Conservation (phyloP, 2,329 filamentous ascomycete species). For the Fusarium oxysporum region DNA sequence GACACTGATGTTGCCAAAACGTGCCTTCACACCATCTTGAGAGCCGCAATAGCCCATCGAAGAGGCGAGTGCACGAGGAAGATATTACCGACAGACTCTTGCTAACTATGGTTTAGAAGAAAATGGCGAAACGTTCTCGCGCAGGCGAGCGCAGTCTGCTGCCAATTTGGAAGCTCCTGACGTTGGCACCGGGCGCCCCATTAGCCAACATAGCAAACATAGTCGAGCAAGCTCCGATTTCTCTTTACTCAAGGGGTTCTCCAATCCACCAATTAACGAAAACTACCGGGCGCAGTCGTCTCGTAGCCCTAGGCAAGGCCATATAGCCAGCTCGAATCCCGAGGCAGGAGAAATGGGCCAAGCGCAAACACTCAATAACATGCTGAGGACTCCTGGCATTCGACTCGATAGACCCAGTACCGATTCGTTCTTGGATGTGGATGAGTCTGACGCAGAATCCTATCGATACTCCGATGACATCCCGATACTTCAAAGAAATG, state of each 20-base stretch:
- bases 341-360: slow-evolving; percentile 37
- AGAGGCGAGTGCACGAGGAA: slow-evolving; percentile 64
- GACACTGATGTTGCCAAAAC: slow-evolving; percentile 78
- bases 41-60: slow-evolving; percentile 74
- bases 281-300: slow-evolving; percentile 47
- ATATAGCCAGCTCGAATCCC: slow-evolving; percentile 24
- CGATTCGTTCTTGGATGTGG: slow-evolving; percentile 73
- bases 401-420: slow-evolving; percentile 61
- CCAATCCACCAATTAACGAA: slow-evolving; percentile 59
- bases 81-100: background rate
- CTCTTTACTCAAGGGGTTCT: slow-evolving; percentile 67
- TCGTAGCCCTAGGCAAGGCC: slow-evolving; percentile 49
- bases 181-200: slow-evolving; percentile 61
- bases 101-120: slow-evolving; percentile 49
- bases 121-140: slow-evolving; percentile 57
- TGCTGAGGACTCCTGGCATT: slow-evolving; percentile 64
- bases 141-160: slow-evolving; percentile 70
- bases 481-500: slow-evolving; percentile 73
- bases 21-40: slow-evolving; percentile 81
- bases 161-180: slow-evolving; percentile 70
- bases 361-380: slow-evolving; percentile 60
- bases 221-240: slow-evolving; percentile 79
- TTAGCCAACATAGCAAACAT: slow-evolving; percentile 73
- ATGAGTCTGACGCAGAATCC: slow-evolving; percentile 77
- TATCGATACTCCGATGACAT: slow-evolving; percentile 74